Evolutionary conservation across 2,329 filamentous ascomycete species (phyloP), one percentile per base, ranked within the genome.

Genomic region (Ophiostoma angusticollis): DNA sequence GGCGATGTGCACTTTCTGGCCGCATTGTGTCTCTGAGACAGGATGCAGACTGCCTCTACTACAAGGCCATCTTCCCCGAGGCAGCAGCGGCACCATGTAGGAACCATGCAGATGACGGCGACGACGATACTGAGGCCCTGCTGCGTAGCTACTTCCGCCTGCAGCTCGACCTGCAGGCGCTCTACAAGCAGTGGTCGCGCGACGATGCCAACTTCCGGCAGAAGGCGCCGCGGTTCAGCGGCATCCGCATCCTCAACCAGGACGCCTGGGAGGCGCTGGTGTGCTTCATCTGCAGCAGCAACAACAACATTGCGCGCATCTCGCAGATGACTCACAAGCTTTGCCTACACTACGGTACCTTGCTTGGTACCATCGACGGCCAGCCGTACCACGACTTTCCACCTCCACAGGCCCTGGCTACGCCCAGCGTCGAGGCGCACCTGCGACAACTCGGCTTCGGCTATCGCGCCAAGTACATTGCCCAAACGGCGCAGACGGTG

Each of bases 281-380:
- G 18, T 80, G 82, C 41, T 98, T 98, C 59, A 98, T 98, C 47
- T 98, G 91, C 68, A 95, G 87, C 60, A 94, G 86, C 60, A 98
- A 98, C 61, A 98, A 98, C 62, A 95, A 98, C 56, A 98, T 98
- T 44, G 72, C 79, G 2, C 76, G 91, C 28, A 98, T 98, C 56
- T 89, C 84, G 5, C 84, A 93, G 59, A 98, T 98, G 91, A 86
- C 82, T 52, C 78, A 93, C 50, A 96, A 94, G 51, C 65, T 98
- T 11, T 98, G 93, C 56, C 58, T 72, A 21, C 72, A 93, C 52
- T 98, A 95, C 52, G 91, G 91, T 0, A 73, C 78, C 0, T 64
- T 84, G 4, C 72, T 96, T 39, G 83, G 74, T 1, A 67, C 77
- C 30, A 58, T 94, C 38, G 78, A 75, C 21, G 72, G 74, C 24